Evolutionary conservation across 2,329 filamentous ascomycete species (phyloP), one percentile per base, ranked within the genome.

Genomic region (Paraconiothyrium brasiliense): DNA sequence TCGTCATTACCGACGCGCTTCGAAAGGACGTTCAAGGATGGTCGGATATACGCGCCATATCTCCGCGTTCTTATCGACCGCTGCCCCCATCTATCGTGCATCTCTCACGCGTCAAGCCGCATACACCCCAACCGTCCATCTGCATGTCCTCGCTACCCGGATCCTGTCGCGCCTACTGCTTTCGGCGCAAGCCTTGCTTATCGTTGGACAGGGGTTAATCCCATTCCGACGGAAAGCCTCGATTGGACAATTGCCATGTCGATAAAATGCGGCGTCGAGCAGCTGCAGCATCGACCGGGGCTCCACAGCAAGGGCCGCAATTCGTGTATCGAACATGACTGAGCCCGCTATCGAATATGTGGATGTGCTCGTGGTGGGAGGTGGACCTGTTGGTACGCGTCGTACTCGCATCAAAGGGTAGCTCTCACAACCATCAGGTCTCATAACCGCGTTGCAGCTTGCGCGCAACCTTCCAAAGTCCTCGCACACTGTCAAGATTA

Each of bases 381-480:
- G 82, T 37, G 82, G 82, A 6, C 83, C 82, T 4, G 81, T 83
- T 16, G 82, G 82, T 76, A 75, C 71, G 32, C 64, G 16, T 10
- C 27, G 13, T 49, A 3, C 8, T 34, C 10, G 2, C 6, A 43
- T 16, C 51, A 54, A 30, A 11, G 8, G 37, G 3, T 20, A 20
- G 35, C 34, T 48, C 54, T 62, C 27, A 67, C 46, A 51, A n/a
- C 22, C 46, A 49, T 1, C 54, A 67, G 75, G 76, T 41, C 76
- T 81, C 49, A 67, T 82, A 39, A 82, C 78, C 62, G 82, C 82
- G 1, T 81, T 81, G 67, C 82, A 84, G 71, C 76, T 85, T 30
- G 77, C 78, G 46, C 78, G 76, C 81, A 77, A 77, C 81, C 60
- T 78, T 68, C 63, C 78, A 68, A 57, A 41, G 10, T 58, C 82